These are phyloP conservation scores for Kregervanrija fluxuum DNA, from an alignment of 805 yeast species.

Conservation along the genomic window DNA sequence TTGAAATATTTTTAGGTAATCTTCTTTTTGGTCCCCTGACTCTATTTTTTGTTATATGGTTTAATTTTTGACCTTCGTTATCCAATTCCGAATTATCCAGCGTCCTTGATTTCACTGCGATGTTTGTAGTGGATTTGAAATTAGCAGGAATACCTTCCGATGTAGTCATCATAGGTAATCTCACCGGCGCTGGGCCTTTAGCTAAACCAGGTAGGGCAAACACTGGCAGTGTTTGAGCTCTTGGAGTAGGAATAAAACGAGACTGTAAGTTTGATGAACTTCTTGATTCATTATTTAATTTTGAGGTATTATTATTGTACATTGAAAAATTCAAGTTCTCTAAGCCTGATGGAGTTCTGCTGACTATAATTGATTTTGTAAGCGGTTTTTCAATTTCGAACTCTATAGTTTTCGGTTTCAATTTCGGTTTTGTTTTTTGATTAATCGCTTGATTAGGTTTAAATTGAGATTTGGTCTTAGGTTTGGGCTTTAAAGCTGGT, in stretches of 20 bases:
- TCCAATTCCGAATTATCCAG: slow-evolving; percentile 16
- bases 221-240: background rate
- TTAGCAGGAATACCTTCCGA: no score
- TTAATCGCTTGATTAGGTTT: background rate
- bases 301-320: no score
- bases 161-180: no score
- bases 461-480: slow-evolving; percentile 1
- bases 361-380: slow-evolving; percentile 4
- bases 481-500: background rate
- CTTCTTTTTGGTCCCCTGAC: slow-evolving; percentile 47
- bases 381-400: background rate
- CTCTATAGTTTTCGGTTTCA: slow-evolving; percentile 10
- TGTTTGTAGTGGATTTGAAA: background rate
- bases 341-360: no score
- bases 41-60: slow-evolving; percentile 39
- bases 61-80: slow-evolving; percentile 25
- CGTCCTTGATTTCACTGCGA: slow-evolving; percentile 7
- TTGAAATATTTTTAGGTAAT: slow-evolving; percentile 29
- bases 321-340: no score
- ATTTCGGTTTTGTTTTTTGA: slow-evolving; percentile 7
- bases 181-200: background rate
- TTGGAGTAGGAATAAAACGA: background rate
- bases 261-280: no score
- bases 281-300: no score
- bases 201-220: slow-evolving; percentile 3